phyloP scores from a whole-genome alignment of 2,329 filamentous ascomycete species.

The Tolypocladium sp. region DNA sequence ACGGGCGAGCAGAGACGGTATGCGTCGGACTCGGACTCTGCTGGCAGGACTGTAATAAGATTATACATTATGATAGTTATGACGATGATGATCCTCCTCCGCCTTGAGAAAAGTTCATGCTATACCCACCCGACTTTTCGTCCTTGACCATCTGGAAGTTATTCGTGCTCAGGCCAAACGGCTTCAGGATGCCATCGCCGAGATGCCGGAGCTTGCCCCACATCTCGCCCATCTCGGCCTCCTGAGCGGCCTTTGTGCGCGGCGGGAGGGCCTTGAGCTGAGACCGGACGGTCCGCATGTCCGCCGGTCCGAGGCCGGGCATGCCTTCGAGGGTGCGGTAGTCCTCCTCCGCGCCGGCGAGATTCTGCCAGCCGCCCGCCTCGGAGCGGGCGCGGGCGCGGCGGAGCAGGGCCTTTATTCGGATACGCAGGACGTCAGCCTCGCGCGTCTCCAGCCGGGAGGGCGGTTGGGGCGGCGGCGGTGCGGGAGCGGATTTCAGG shows the following conservation, averaged over 20 bases:
- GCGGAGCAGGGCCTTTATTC: slow-evolving; percentile 73
- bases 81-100: slow-evolving; percentile 11
- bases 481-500: slow-evolving; percentile 33
- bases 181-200: slow-evolving; percentile 84
- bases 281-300: slow-evolving; percentile 56
- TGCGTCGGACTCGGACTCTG: not conserved
- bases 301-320: slow-evolving; percentile 47
- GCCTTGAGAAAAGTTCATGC: slow-evolving; percentile 67
- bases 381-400: slow-evolving; percentile 65
- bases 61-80: not conserved
- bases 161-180: slow-evolving; percentile 87
- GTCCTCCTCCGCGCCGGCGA: slow-evolving; percentile 71
- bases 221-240: slow-evolving; percentile 90
- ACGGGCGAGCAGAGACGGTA: no score
- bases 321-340: slow-evolving; percentile 59
- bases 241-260: slow-evolving; percentile 66
- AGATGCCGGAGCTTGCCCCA: slow-evolving; percentile 92
- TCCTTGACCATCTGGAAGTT: slow-evolving; percentile 95
- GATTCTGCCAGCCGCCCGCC: slow-evolving; percentile 66
- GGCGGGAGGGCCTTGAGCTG: slow-evolving; percentile 59
- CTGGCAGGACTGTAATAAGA: not conserved
- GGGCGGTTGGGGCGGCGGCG: slow-evolving; percentile 7
- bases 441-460: slow-evolving; percentile 12
- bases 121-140: slow-evolving; percentile 82
- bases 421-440: slow-evolving; percentile 65